phyloP scores from a whole-genome alignment of 2,329 filamentous ascomycete species.

The Alternaria sp. region DNA sequence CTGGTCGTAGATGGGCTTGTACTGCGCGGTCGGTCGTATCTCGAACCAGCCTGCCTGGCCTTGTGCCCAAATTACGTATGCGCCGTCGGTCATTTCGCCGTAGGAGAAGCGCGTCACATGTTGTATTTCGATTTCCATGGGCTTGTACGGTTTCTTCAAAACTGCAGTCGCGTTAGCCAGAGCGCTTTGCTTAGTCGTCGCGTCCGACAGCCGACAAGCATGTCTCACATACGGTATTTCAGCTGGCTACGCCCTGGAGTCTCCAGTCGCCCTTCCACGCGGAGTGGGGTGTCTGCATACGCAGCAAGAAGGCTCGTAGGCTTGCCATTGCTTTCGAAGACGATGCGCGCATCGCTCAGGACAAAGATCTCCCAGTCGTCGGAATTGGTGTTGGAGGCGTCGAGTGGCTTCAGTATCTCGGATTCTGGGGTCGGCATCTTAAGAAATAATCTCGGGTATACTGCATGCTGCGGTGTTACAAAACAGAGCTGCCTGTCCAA shows the following conservation, averaged over 20 bases:
- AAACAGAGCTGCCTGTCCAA: neutral
- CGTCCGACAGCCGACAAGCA: neutral
- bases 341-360: slow-evolving; percentile 67
- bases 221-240: slow-evolving; percentile 36
- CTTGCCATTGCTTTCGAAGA: slow-evolving; percentile 58
- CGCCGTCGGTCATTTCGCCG: slow-evolving; percentile 61
- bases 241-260: slow-evolving; percentile 30
- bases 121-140: slow-evolving; percentile 61
- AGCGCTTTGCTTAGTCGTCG: neutral
- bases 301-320: slow-evolving; percentile 68
- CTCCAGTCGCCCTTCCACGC: slow-evolving; percentile 66
- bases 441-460: neutral
- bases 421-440: slow-evolving; percentile 41
- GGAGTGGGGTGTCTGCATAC: slow-evolving; percentile 65
- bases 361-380: slow-evolving; percentile 68
- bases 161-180: slow-evolving; percentile 32
- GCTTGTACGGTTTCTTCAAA: slow-evolving; percentile 41
- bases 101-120: slow-evolving; percentile 57
- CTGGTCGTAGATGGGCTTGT: slow-evolving; percentile 62
- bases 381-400: slow-evolving; percentile 48
- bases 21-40: slow-evolving; percentile 65
- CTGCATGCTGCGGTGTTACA: slow-evolving; percentile 11
- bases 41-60: slow-evolving; percentile 73
- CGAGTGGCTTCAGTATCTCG: slow-evolving; percentile 51
- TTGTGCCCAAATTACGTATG: slow-evolving; percentile 69